Evolutionary conservation across 108 stramenopile genomes (phyloP), one percentile per base, ranked within the genome.

Genomic region (Conticribra weissflogii): DNA sequence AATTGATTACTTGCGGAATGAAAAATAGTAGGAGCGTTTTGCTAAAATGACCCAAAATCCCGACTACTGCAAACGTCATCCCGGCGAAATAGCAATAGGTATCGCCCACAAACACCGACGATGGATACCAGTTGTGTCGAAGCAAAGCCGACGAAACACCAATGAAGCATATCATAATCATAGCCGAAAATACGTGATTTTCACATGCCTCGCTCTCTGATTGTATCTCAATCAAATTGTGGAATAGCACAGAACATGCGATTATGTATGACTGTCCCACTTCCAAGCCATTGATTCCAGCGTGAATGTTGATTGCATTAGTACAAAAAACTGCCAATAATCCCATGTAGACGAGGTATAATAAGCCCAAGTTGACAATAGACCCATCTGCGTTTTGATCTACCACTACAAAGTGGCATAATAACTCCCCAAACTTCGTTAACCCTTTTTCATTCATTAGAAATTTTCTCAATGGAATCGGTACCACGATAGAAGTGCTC

Each of bases 41-140:
- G 83, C 87, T 89, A 78, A 98, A 99, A 80, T 99, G 98, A 12
- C 99, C 93, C 66, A 95, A 77, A 33, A 96, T 96, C 0, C 96
- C 98, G 25, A 96, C 96, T 21, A 96, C 95, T 1, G 96, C 97
- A 83, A 99, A 96, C 0, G 96, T 96, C 97, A 99, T 98, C 0
- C 99, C 99, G 19, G 98, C 97, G 76, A 97, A 98, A 81, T 99
- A 98, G 71, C 97, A 98, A 72, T 85, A 99, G 27, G 98, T 98
- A 77, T 99, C 99, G 1, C 99, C 99, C 23, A 99, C 99, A 74
- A 99, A 99, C 0, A 96, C 92, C 14, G 54, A 66, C 14, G 99
- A 92, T 2, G 99, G 99, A 57, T 88, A 99, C 97, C 96, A 97
- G 80, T 99, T 99, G 69, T 89, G 87, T 29, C 82, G 59, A 50